These are phyloP conservation scores for Plantago major DNA, from an alignment of 257 asterid genomes.

Conservation along the genomic window DNA sequence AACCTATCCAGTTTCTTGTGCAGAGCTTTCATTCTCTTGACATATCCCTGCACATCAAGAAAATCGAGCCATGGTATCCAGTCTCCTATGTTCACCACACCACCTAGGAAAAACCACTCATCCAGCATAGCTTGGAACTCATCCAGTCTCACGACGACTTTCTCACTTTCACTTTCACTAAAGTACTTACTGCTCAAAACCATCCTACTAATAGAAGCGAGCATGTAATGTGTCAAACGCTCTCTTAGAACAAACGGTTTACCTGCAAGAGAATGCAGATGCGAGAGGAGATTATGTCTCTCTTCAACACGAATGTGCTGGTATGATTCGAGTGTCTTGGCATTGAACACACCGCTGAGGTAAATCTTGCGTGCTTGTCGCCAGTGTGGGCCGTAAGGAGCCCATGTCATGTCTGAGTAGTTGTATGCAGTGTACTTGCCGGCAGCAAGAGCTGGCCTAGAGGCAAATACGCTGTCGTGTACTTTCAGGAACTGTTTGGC, in stretches of 20 bases:
- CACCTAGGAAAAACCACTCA: conserved; percentile 35
- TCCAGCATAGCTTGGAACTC: conserved; percentile 29
- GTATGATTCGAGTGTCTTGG: conserved; percentile 24
- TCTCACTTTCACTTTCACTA: not conserved
- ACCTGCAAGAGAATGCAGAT: conserved; percentile 21
- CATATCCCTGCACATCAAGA: conserved; percentile 41
- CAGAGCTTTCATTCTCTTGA: conserved; percentile 35
- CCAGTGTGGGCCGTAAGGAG: conserved; percentile 39
- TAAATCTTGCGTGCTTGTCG: conserved; percentile 32
- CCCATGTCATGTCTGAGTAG: conserved; percentile 29
- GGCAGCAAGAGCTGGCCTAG: conserved; percentile 14
- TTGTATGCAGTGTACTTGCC: conserved; percentile 25
- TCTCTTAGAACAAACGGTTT: conserved; percentile 25
- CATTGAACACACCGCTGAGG: conserved; percentile 22
- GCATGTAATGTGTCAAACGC: conserved; percentile 18
- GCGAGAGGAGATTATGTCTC: conserved; percentile 16
- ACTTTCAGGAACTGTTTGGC: conserved; percentile 23
- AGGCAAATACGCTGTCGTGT: conserved; percentile 16
- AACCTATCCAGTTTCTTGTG: conserved; percentile 29
- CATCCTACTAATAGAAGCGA: conserved; percentile 21
- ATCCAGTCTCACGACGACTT: not conserved
- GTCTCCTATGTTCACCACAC: conserved; percentile 37
- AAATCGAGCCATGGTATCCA: conserved; percentile 46
- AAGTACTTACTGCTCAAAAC: conserved; percentile 21
- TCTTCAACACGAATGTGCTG: conserved; percentile 35